Conservation (phyloP, 148 eudicot genomes). For the Simmondsia chinensis region DNA sequence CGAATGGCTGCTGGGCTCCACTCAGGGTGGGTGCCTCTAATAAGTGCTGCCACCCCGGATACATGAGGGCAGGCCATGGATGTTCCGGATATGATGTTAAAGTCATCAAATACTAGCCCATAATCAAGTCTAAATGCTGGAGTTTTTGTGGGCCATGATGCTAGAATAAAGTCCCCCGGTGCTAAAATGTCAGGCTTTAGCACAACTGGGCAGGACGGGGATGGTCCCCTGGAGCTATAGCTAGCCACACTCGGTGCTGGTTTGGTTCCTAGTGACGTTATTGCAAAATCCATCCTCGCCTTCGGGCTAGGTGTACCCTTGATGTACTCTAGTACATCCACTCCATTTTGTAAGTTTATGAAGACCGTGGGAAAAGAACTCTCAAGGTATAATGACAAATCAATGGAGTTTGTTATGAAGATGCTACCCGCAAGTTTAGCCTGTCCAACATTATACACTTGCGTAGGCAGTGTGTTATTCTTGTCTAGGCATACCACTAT, state of each 20-base stretch:
- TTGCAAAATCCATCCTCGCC: not conserved
- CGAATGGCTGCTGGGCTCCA: slow-evolving; percentile 17
- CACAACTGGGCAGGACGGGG: not conserved
- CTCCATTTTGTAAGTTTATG: not conserved
- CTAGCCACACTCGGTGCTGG: not conserved
- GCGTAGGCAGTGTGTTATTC: too few species aligned
- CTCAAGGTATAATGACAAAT: too few species aligned
- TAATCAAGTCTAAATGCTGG: not conserved
- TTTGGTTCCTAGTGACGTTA: not conserved
- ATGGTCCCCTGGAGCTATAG: not conserved
- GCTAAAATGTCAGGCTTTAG: not conserved
- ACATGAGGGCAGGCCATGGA: slow-evolving; percentile 23
- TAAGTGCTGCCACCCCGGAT: slow-evolving; percentile 9
- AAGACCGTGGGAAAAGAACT: not conserved
- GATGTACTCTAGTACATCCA: not conserved
- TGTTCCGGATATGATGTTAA: slow-evolving; percentile 18
- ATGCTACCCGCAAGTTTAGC: too few species aligned
- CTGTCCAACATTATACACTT: too few species aligned
- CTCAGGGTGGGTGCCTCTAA: slow-evolving; percentile 12
- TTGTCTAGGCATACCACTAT: not conserved
- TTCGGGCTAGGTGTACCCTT: not conserved
- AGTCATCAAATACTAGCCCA: not conserved
- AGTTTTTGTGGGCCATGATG: not conserved
- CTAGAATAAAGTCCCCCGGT: slow-evolving; percentile 2
- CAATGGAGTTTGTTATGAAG: too few species aligned